phyloP scores from a whole-genome alignment of 768 basidiomycete genomes.

The Hypholoma fasciculare region DNA sequence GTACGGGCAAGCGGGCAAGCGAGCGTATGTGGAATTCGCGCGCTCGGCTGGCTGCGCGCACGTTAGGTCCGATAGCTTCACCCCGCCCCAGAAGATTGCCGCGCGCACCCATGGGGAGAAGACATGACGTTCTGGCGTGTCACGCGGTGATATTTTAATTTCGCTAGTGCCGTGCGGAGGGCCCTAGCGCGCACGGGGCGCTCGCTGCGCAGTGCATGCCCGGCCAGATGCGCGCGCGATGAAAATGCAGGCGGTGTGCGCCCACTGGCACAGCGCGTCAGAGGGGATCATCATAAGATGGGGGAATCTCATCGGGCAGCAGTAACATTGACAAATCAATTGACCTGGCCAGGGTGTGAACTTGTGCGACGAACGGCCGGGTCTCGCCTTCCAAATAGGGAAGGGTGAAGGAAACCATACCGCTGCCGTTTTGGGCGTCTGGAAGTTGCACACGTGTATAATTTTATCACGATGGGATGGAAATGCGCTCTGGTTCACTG shows the following conservation, averaged over 20 bases:
- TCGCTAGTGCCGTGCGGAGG: not conserved
- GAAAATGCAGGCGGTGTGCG: not conserved
- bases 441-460: constrained; percentile 14
- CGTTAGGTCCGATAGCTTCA: not conserved
- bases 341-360: constrained; percentile 3
- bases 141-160: not conserved
- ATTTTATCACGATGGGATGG: no score
- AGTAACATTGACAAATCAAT: not conserved
- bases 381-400: constrained; percentile 32
- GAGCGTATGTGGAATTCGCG: not conserved
- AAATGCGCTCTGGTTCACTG: constrained; percentile 12
- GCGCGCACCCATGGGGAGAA: constrained; percentile 4
- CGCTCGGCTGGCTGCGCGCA: not conserved
- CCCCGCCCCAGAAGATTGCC: constrained; percentile 2
- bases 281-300: constrained; percentile 11
- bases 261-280: constrained; percentile 11
- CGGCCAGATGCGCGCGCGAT: not conserved
- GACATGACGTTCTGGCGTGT: constrained; percentile 2
- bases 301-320: constrained; percentile 6
- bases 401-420: constrained; percentile 29
- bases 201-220: not conserved
- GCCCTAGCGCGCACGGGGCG: not conserved
- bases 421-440: constrained; percentile 17
- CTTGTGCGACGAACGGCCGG: constrained; percentile 26
- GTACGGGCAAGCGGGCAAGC: not conserved